A percentile compares a stretch with the other conserved stretches of the same genome.
Conservation (phyloP, 176 grass and related monocot genomes). For the Luzula sylvatica region DNA sequence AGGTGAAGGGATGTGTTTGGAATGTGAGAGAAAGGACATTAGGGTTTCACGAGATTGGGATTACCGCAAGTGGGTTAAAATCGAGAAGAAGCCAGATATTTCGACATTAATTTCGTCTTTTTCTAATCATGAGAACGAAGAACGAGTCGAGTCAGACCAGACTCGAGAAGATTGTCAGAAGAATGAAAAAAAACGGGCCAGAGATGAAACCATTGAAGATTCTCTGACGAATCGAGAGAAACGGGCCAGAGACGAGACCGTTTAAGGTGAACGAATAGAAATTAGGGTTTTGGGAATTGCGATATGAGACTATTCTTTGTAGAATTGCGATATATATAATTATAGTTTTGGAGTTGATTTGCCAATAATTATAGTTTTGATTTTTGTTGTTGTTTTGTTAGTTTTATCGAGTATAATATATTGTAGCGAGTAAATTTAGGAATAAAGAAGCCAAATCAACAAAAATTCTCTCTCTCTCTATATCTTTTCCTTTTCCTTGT, state of each 20-base stretch:
- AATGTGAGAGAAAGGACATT: conserved; percentile 46
- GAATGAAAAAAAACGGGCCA: conserved; percentile 16
- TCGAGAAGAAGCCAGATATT: conserved; percentile 46
- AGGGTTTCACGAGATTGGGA: conserved; percentile 94
- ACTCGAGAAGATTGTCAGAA: background rate
- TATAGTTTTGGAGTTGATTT: too few species aligned
- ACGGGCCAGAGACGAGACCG: conserved; percentile 10
- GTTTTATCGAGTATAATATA: too few species aligned
- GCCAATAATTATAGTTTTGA: too few species aligned
- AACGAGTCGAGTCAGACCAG: conserved; percentile 29
- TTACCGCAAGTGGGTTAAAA: conserved; percentile 51
- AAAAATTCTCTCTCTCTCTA: conserved; percentile 4
- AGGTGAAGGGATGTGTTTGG: conserved; percentile 72
- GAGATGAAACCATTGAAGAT: conserved; percentile 10
- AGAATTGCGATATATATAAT: too few species aligned
- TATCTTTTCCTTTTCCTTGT: conserved; percentile 22
- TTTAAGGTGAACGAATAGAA: conserved; percentile 10
- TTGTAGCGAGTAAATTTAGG: conserved; percentile 1
- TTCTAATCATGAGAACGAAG: conserved; percentile 33
- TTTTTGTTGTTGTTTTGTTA: too few species aligned
- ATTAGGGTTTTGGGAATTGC: too few species aligned
- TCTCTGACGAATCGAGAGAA: conserved; percentile 8
- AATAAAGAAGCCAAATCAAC: conserved; percentile 5
- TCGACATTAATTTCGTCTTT: conserved; percentile 40
- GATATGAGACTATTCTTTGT: too few species aligned